Conservation (phyloP, 129 eudicot species). For the Daucus carota region DNA sequence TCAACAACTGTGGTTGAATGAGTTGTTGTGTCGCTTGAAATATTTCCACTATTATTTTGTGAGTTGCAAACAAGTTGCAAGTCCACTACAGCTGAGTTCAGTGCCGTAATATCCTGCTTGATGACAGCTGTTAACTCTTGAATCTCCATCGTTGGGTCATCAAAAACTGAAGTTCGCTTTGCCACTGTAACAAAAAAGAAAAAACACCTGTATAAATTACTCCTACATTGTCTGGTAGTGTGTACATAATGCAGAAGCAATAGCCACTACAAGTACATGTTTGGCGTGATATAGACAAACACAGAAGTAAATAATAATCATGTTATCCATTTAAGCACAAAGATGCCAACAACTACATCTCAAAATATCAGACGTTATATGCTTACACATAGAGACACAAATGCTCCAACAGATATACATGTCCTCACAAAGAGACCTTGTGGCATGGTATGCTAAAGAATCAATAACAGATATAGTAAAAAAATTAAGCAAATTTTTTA, state of each 20-base stretch:
- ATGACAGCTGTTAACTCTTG: constrained; percentile 91
- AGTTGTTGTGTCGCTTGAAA: constrained; percentile 66
- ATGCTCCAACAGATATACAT: neutral
- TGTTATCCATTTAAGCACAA: neutral
- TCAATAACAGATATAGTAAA: neutral
- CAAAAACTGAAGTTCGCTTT: constrained; percentile 77
- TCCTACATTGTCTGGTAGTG: neutral
- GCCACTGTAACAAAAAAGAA: constrained; percentile 52
- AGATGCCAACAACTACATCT: neutral
- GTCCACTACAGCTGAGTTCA: constrained; percentile 85
- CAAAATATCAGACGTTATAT: neutral
- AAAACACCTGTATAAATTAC: neutral
- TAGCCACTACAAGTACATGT: neutral
- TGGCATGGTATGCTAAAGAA: no score
- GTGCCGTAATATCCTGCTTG: constrained; percentile 91
- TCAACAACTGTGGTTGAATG: constrained; percentile 91
- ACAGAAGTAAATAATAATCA: neutral
- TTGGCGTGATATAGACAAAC: neutral
- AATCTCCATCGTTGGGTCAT: constrained; percentile 85
- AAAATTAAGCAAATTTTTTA: neutral
- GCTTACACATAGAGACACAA: neutral
- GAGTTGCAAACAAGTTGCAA: constrained; percentile 70
- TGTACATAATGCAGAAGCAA: neutral
- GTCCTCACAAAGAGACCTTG: neutral
- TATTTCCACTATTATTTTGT: constrained; percentile 58